Evolutionary conservation across 2,329 filamentous ascomycete genomes (phyloP), one percentile per base, ranked within the genome.

Genomic region (Grosmannia penicillata): DNA sequence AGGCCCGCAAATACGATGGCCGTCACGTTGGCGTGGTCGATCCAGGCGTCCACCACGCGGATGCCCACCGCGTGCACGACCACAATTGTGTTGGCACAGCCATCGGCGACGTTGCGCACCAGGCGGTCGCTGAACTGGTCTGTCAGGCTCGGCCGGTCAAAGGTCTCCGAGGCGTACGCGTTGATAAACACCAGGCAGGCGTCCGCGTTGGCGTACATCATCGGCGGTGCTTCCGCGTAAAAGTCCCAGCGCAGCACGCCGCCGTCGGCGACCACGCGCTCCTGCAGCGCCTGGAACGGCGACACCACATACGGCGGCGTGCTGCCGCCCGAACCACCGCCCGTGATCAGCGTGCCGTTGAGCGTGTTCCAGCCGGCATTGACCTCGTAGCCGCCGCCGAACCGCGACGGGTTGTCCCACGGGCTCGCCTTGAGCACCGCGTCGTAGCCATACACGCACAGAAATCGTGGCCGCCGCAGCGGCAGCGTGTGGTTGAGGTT

Each of bases 161-260:
- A 85, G 0, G 81, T 82, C 57, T 94, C 86, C 0, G 82, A 82
- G 1, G 80, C 73, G 53, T 87, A 83, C 25, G 68, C 72, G 52
- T 81, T 78, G 52, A 77, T 66, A 47, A 77, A 74, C 1, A 75
- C 70, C 2, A 76, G 53, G 38, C 82, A 87, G 14, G 82, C 63
- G 49, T 85, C 67, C 4, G 66, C 60, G 19, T 54, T 62, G 26
- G 68, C 63, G 5, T 69, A 61, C 4, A 57, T 48, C 3, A 43
- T 38, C 0, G 38, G 66, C 11, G 63, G 68, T 14, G 62, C 50
- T 9, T 51, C 51, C 0, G 61, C 63, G 8, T 49, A 52, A 31
- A 72, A 64, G 48, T 78, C 72, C 62, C 66, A 75, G 43, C 66
- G 70, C 1, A 81, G 55, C 43, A 66, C 66, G 0, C 71, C 72